Evolutionary conservation across 2,329 filamentous ascomycete species (phyloP).

Genomic region (Chrysosporium keratinophilum): DNA sequence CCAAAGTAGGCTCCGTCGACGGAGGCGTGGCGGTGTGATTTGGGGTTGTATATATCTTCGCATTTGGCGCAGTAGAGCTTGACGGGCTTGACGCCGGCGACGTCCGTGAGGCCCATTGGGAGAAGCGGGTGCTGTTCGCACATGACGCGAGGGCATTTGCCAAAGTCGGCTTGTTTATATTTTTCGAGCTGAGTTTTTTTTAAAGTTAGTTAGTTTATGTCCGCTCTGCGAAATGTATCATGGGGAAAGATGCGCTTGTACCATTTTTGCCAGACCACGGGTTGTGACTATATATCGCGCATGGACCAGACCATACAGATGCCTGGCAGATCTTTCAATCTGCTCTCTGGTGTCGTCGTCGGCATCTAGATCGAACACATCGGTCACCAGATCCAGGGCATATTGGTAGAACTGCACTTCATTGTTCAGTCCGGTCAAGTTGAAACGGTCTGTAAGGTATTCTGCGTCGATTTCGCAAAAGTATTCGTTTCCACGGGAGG

Average conservation of each 20-base stretch:
- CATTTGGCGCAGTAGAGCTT: constrained; percentile 96
- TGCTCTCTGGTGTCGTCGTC: constrained; percentile 97
- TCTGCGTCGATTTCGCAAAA: constrained; percentile 99
- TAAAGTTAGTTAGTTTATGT: neutral
- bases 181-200: constrained; percentile 86
- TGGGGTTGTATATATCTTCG: constrained; percentile 98
- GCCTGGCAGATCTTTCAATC: constrained; percentile 92
- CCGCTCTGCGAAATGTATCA: neutral
- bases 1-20: constrained; percentile 99
- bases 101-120: constrained; percentile 86
- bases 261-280: constrained; percentile 89
- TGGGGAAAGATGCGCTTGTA: constrained; percentile 36
- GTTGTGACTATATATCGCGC: constrained; percentile 96
- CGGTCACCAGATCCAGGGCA: constrained; percentile 90
- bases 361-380: constrained; percentile 97
- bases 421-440: constrained; percentile 89
- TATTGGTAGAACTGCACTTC: constrained; percentile 99
- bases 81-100: constrained; percentile 76
- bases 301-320: constrained; percentile 92
- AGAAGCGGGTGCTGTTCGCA: constrained; percentile 88
- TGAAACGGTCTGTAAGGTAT: constrained; percentile 96
- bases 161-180: constrained; percentile 96
- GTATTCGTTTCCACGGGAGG: constrained; percentile 94
- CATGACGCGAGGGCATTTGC: constrained; percentile 92
- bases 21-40: constrained; percentile 85